These are phyloP conservation scores for Zygotorulaspora danielsina DNA, from an alignment of 805 yeast species.

Conservation along the genomic window DNA sequence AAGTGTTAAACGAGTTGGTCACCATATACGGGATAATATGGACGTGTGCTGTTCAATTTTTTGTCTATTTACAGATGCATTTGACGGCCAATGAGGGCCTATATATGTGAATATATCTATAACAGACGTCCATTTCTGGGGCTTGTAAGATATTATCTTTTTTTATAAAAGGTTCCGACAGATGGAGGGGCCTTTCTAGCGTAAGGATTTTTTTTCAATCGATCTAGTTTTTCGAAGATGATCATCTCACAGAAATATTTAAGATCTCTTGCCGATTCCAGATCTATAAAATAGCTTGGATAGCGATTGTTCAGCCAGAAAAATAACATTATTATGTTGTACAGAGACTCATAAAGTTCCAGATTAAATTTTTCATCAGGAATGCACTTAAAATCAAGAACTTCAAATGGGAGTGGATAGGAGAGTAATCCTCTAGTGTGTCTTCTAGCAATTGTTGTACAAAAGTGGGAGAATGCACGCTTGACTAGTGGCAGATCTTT, in stretches of 20 bases:
- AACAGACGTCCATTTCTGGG: not conserved
- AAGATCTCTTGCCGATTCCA: conserved; percentile 65
- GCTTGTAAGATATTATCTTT: too few species aligned
- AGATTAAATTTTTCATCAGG: conserved; percentile 25
- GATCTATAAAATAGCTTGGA: conserved; percentile 75
- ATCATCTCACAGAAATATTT: conserved; percentile 61
- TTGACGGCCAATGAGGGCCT: not conserved
- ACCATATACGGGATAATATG: not conserved
- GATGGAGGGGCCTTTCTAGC: conserved; percentile 11
- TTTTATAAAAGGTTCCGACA: conserved; percentile 5
- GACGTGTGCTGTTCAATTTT: not conserved
- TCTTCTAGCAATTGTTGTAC: conserved; percentile 53
- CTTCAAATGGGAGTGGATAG: conserved; percentile 36
- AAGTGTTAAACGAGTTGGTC: not conserved
- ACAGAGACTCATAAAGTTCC: conserved; percentile 53
- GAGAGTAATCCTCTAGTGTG: conserved; percentile 55
- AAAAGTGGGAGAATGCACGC: conserved; percentile 44
- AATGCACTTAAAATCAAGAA: conserved; percentile 27
- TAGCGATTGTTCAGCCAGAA: conserved; percentile 86
- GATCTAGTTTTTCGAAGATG: conserved; percentile 39
- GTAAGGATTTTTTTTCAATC: conserved; percentile 33
- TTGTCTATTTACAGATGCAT: not conserved
- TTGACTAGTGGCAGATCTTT: conserved; percentile 38
- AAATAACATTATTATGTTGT: conserved; percentile 61
- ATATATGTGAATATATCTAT: not conserved